Evolutionary conservation across 495 filamentous ascomycete species (phyloP).

Genomic region (Trichoderma orchidacearum): DNA sequence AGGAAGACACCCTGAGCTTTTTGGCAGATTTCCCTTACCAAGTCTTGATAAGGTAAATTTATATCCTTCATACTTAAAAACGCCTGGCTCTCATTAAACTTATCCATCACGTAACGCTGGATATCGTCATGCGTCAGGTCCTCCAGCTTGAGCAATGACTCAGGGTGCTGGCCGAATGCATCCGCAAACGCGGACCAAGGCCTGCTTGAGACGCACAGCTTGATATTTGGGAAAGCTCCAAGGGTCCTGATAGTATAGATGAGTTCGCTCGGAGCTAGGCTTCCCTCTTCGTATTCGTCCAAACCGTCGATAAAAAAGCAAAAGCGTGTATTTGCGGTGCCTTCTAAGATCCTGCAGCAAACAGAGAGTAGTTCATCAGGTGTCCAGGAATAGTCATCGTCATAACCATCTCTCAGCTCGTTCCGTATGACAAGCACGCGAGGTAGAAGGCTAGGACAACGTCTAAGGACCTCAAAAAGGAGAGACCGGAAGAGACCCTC

Average conservation of each 20-base stretch:
- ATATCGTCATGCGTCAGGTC: slow-evolving; percentile 20
- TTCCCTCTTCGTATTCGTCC: slow-evolving; percentile 12
- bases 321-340: slow-evolving; percentile 2
- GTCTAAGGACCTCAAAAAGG: slow-evolving; percentile 22
- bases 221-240: slow-evolving; percentile 14
- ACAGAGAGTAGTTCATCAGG: not conserved
- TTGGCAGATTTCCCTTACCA: slow-evolving; percentile 14
- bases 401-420: slow-evolving; percentile 3
- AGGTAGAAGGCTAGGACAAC: too few species aligned
- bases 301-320: slow-evolving; percentile 17
- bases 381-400: not conserved
- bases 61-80: slow-evolving; percentile 3
- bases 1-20: slow-evolving; percentile 27
- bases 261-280: slow-evolving; percentile 6
- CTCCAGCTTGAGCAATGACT: slow-evolving; percentile 7
- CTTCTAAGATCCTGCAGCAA: not conserved
- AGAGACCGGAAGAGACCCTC: slow-evolving; percentile 28
- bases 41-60: not conserved
- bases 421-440: too few species aligned
- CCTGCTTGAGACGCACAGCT: slow-evolving; percentile 36
- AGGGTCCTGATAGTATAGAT: not conserved
- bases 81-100: slow-evolving; percentile 6
- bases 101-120: slow-evolving; percentile 10
- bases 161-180: slow-evolving; percentile 12
- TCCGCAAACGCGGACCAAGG: slow-evolving; percentile 31